Evolutionary conservation across 2,329 filamentous ascomycete genomes (phyloP).

Genomic region (Aureobasidium musti): DNA sequence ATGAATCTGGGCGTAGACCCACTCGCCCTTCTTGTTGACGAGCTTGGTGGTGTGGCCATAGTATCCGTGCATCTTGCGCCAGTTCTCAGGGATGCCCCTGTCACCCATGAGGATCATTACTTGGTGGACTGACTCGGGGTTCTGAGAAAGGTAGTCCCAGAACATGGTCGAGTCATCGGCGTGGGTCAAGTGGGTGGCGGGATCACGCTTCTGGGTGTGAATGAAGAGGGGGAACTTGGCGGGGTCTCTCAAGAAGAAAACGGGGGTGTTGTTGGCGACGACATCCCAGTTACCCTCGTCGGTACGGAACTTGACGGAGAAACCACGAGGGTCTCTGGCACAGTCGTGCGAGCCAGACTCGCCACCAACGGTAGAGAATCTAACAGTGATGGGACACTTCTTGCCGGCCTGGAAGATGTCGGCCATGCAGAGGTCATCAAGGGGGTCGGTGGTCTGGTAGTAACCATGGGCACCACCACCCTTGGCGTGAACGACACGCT

Average conservation of each 20-base stretch:
- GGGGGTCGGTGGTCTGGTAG: constrained; percentile 50
- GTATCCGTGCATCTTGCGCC: constrained; percentile 59
- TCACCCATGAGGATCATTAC: constrained; percentile 59
- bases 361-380: constrained; percentile 76
- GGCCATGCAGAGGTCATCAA: constrained; percentile 51
- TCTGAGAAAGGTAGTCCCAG: constrained; percentile 62
- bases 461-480: constrained; percentile 53
- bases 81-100: constrained; percentile 57
- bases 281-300: constrained; percentile 74
- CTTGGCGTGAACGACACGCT: constrained; percentile 56
- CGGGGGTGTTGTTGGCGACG: constrained; percentile 72
- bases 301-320: constrained; percentile 72
- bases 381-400: constrained; percentile 65
- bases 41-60: constrained; percentile 56
- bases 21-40: constrained; percentile 56
- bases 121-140: constrained; percentile 57
- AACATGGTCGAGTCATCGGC: constrained; percentile 66
- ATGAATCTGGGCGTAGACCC: constrained; percentile 57
- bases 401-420: constrained; percentile 63
- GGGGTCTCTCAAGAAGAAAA: constrained; percentile 74
- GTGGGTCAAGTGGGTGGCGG: constrained; percentile 68
- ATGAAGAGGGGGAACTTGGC: constrained; percentile 74
- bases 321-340: constrained; percentile 71
- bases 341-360: constrained; percentile 71
- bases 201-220: constrained; percentile 74